Conservation (phyloP, 1,284 basidiomycete species). For the Boletus semigastroideus region DNA sequence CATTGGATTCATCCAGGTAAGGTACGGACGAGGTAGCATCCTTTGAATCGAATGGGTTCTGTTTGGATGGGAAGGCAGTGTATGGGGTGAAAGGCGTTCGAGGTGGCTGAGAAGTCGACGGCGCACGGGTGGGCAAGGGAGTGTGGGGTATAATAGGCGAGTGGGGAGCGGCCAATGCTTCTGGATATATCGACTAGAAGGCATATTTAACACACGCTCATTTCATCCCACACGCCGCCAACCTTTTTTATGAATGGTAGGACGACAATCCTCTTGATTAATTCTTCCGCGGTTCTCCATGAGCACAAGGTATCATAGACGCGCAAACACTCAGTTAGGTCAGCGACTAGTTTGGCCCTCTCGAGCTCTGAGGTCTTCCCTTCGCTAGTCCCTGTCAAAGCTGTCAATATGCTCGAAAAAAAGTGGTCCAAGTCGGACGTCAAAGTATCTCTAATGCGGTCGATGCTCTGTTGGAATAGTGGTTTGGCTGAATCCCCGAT, state of each 20-base stretch:
- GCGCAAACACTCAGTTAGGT: constrained; percentile 75
- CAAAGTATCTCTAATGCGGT: constrained; percentile 76
- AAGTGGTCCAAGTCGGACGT: constrained; percentile 83
- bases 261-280: constrained; percentile 70
- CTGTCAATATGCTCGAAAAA: constrained; percentile 57
- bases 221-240: constrained; percentile 13
- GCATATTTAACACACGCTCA: neutral
- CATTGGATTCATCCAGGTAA: constrained; percentile 61
- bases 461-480: constrained; percentile 60
- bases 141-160: constrained; percentile 77
- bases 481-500: constrained; percentile 12
- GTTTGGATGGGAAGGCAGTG: constrained; percentile 59
- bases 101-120: constrained; percentile 50
- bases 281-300: constrained; percentile 85
- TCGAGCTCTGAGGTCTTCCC: constrained; percentile 56
- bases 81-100: constrained; percentile 69
- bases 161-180: constrained; percentile 63
- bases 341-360: constrained; percentile 58
- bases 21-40: constrained; percentile 37
- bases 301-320: constrained; percentile 82
- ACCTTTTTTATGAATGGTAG: constrained; percentile 78
- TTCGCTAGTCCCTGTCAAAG: constrained; percentile 48
- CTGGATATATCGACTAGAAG: constrained; percentile 68
- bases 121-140: constrained; percentile 33
- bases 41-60: constrained; percentile 41